A percentile compares a stretch with the other conserved stretches of the same genome.
These are phyloP conservation scores for Hansenula lynferdii DNA, from an alignment of 1,139 yeast species.

Conservation along the genomic window DNA sequence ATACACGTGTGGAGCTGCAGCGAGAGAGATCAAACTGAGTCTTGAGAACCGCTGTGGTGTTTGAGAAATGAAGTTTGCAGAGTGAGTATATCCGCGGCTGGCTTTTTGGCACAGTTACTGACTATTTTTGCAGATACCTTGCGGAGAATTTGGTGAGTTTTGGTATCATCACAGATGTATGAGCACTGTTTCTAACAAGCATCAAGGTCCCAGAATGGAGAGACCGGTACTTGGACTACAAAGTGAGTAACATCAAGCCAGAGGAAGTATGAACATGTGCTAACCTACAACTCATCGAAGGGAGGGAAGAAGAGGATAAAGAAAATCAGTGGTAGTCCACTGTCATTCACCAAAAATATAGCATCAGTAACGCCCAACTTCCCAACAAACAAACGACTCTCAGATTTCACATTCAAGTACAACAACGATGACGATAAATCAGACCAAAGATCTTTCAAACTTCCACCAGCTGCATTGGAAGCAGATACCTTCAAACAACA, in stretches of 20 bases:
- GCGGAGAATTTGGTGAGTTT: constrained; percentile 27
- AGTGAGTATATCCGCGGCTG: constrained; percentile 14
- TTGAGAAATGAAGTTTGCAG: constrained; percentile 28
- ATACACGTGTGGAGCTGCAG: constrained; percentile 2
- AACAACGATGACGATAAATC: background rate
- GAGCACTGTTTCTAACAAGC: background rate
- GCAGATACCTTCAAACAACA: constrained; percentile 8
- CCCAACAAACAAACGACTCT: constrained; percentile 3
- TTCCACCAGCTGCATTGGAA: constrained; percentile 24
- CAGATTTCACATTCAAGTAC: constrained; percentile 9
- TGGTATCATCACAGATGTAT: background rate
- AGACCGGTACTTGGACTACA: constrained; percentile 74
- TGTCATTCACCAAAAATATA: constrained; percentile 6
- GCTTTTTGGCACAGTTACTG: background rate
- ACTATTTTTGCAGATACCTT: constrained; percentile 20
- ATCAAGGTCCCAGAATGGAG: constrained; percentile 76
- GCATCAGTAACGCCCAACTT: constrained; percentile 4
- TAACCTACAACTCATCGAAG: background rate
- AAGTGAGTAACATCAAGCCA: constrained; percentile 19
- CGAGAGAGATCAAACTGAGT: too few species aligned
- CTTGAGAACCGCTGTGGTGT: too few species aligned
- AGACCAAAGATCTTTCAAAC: constrained; percentile 10
- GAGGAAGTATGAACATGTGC: background rate
- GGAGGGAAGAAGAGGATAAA: constrained; percentile 56
- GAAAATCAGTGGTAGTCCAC: constrained; percentile 26